Base-by-base conservation (phyloP, 148 eudicot genomes). In the Suaeda aralocaspica region DNA sequence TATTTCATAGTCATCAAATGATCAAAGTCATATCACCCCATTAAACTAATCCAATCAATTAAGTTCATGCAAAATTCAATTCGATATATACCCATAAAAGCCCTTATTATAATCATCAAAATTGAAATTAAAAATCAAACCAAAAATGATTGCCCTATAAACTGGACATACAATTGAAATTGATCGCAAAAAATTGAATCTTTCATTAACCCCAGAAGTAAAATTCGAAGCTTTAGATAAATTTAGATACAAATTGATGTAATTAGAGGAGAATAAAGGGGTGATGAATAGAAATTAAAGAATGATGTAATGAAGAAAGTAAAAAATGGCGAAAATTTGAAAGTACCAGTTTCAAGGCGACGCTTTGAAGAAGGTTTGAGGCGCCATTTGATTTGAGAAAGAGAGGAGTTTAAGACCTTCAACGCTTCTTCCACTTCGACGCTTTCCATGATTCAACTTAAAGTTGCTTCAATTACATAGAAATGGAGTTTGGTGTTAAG, bases 261-360 rank as follows among this genome's bases (percentile, higher is more conserved):
- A 14, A 46, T 1, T 18, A 48, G 56, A 11, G 56, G 56, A 36
- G 41, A 36, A 36, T 8, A 36, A 36, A 36, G 8, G 41, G 41
- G 8, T 36, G 41, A 36, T 36, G 41, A 36, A 36, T 36, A 36
- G 8, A 8, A 36, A 36, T 36, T 34, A 44, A 66, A 8, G 44
- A 22, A 51, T 14, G 13, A 70, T 10, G 0, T 49, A 65, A 36
- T 34, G 4, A 24, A 29, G 14, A 34, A 14, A 2, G 21, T 7
- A 19, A 25, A 10, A 72, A 16, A 19, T 18, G 14, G n/a, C n/a
- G n/a, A n/a, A n/a, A n/a, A n/a, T n/a, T n/a, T n/a, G n/a, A n/a
- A n/a, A n/a, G n/a, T n/a, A 87, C 97, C 97, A 42, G 83, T 92
- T 41, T 86, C 73, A 73, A 92, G 92, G 19, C 96, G 98, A 76